Evolutionary conservation across 2,329 filamentous ascomycete species (phyloP), one percentile per base, ranked within the genome.

Genomic region (Stagonosporopsis vannaccii): DNA sequence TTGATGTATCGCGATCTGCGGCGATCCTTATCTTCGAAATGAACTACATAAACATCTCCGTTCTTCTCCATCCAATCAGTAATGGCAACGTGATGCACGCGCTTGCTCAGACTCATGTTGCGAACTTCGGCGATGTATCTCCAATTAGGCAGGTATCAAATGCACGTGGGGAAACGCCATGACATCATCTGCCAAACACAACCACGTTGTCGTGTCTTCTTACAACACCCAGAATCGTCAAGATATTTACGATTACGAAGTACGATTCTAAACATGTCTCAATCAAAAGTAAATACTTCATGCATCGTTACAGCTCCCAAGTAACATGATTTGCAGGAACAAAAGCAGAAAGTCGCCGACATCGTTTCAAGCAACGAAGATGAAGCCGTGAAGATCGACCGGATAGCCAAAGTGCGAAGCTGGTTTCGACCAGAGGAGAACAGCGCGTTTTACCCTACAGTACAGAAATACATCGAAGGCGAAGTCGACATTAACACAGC

Each of bases 361-460:
- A 56, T 63, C 28, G 35, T 71, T 7, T 54, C 66, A 4, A 62
- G 58, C 28, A 56, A 56, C 1, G 37, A 57, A 25, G 42, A 60
- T 20, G 59, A 67, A 40, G 50, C 32, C 19, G 40, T 52, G 6
- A 60, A 69, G 48, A 72, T 75, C 42, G 73, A 75, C 30, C 52
- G 61, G 33, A 68, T 76, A 22, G 69, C 69, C 15, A 55, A 62
- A 39, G 62, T 70, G 6, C 66, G 70, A 37, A 62, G 66, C 35
- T 75, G 71, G 68, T 72, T 70, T 39, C 50, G 62, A 2, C 69
- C 72, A 30, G 41, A 67, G 8, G 58, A 68, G 17, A 39, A 64
- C 54, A 71, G 63, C 50, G 26, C 17, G 2, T 60, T 52, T 43
- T 73, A 73, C 43, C 42, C 66, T 0, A 39, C 58, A 3, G 51